These are phyloP conservation scores for Globisporangium viniferum DNA, from an alignment of 352 stramenopile genomes.

Conservation along the genomic window DNA sequence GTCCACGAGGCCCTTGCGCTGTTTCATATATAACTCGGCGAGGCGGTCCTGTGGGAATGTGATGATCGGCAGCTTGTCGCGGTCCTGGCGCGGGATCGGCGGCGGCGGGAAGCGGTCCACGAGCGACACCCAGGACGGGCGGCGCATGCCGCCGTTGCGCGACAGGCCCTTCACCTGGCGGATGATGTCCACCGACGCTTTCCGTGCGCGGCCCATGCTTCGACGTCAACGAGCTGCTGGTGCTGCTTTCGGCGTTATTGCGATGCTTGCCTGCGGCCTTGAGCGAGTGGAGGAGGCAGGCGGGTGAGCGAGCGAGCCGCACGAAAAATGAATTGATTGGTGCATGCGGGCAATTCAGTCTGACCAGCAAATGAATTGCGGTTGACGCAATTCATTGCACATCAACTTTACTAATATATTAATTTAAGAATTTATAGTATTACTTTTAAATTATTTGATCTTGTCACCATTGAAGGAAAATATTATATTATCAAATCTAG, in stretches of 20 bases:
- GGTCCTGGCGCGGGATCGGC: conserved; percentile 66
- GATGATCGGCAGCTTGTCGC: conserved; percentile 73
- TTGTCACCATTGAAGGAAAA: too few species aligned
- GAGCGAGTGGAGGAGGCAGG: background rate
- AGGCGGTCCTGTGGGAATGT: conserved; percentile 84
- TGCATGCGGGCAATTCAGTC: background rate
- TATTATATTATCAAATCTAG: too few species aligned
- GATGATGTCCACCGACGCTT: conserved; percentile 77
- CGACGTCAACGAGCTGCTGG: background rate
- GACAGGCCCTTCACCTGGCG: conserved; percentile 71
- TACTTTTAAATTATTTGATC: too few species aligned
- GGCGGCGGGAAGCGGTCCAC: conserved; percentile 78
- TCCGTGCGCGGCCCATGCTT: conserved; percentile 75
- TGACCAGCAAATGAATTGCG: background rate
- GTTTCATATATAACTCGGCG: conserved; percentile 79
- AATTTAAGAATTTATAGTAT: too few species aligned
- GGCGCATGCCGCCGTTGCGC: conserved; percentile 77
- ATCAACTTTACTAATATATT: too few species aligned
- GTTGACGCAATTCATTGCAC: too few species aligned
- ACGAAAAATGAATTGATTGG: background rate
- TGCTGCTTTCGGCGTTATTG: background rate
- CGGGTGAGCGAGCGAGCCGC: background rate
- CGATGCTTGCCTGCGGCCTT: background rate
- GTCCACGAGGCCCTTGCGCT: conserved; percentile 64
- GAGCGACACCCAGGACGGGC: conserved; percentile 64